Base-by-base conservation (phyloP, 1,284 basidiomycete genomes). In the Fistulinella staudtii region DNA sequence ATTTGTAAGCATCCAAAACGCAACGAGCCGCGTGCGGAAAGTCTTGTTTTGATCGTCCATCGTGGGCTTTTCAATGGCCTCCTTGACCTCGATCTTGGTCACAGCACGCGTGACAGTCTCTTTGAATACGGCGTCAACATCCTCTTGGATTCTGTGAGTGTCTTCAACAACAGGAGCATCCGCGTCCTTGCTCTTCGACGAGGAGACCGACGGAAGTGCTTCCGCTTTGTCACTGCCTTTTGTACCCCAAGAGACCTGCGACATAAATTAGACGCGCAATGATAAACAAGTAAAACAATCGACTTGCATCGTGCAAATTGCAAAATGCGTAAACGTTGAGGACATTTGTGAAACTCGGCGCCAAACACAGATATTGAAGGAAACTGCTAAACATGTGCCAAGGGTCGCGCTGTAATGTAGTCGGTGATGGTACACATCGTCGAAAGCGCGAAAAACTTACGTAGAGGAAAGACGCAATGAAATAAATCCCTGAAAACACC, bases 381-480 rank as follows among this genome's bases (percentile, higher is more conserved):
- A 97, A 94, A 58, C 90, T 93, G n/a, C 90, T 92, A 66, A 95
- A 81, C 85, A 99, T 90, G 65, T 98, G 94, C 94, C 94, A 97
- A 6, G 94, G 94, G 68, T 98, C 94, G 48, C 88, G 80, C 87
- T 93, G 52, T 11, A 48, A 38, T 25, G 14, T n/a, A 36, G 44
- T 49, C 50, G 40, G 30, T 11, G 8, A 24, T 45, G 13, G 8
- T 5, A n/a, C 38, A 18, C 14, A 25, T 21, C 17, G 31, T 25
- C 38, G n/a, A 9, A 23, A 39, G 6, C 29, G 4, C 3, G 7
- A 31, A 13, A 14, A 9, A 72, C 88, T 70, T 53, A 93, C 90
- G 60, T 94, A 98, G 56, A 97, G 79, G 67, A 94, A 79, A 1
- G 92, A 96, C 1, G 90, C 79, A 22, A 89, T 64, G 49, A 93